Evolutionary conservation across 306 rosid genomes (phyloP).

Genomic region (Prunus mume): DNA sequence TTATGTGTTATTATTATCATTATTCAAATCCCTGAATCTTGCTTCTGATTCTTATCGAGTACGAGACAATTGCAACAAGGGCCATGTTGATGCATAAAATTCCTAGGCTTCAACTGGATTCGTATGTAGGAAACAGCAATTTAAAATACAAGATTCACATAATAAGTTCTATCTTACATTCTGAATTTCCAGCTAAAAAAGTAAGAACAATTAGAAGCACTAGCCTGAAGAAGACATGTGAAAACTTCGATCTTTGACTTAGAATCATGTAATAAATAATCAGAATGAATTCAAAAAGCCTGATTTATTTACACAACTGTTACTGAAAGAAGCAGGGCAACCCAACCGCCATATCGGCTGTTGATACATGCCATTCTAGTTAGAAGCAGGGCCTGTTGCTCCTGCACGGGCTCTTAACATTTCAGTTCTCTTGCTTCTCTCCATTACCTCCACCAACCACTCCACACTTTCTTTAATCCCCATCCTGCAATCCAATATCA

Average conservation of each 20-base stretch:
- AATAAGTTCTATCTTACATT: constrained; percentile 8
- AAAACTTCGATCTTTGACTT: not conserved
- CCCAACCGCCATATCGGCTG: constrained; percentile 21
- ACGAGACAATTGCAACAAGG: not conserved
- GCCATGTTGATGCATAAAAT: not conserved
- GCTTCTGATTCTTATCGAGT: not conserved
- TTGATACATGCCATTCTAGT: constrained; percentile 22
- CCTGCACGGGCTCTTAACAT: constrained; percentile 79
- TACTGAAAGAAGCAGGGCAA: constrained; percentile 25
- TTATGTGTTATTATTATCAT: not conserved
- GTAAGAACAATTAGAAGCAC: not conserved
- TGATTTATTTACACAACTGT: constrained; percentile 36
- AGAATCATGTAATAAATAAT: constrained; percentile 19
- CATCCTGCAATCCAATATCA: constrained; percentile 52
- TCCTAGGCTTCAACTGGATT: not conserved
- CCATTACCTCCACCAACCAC: constrained; percentile 97
- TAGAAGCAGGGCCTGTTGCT: constrained; percentile 51
- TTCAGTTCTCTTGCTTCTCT: constrained; percentile 96
- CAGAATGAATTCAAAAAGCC: constrained; percentile 17
- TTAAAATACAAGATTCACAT: not conserved
- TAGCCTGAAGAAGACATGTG: not conserved
- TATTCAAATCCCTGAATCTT: not conserved
- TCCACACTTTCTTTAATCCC: constrained; percentile 88
- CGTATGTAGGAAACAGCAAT: not conserved
- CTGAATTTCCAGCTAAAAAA: not conserved